These are phyloP conservation scores for Hygrophila difformis DNA, from an alignment of 257 asterid species.

Conservation along the genomic window DNA sequence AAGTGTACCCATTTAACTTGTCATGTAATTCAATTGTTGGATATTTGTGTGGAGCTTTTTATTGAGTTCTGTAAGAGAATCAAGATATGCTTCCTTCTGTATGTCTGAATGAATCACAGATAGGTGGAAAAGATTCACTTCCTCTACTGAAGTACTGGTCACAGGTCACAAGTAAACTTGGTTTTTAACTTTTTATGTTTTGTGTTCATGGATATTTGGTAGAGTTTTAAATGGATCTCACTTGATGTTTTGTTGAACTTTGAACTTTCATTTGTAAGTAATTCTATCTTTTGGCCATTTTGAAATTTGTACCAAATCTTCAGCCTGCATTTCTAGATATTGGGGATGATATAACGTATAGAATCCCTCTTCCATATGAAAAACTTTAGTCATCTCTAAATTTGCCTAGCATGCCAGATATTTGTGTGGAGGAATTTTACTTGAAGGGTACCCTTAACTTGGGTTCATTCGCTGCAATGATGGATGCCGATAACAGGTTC, in stretches of 20 bases:
- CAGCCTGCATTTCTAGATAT: constrained; percentile 87
- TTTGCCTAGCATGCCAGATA: constrained; percentile 74
- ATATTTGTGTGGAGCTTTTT: background rate
- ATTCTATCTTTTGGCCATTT: constrained; percentile 14
- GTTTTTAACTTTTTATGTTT: background rate
- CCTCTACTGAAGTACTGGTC: background rate
- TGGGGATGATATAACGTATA: constrained; percentile 86
- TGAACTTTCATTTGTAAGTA: constrained; percentile 10
- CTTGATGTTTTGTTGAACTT: constrained; percentile 11
- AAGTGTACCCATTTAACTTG: no score
- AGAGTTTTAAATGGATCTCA: constrained; percentile 6
- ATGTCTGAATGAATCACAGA: constrained; percentile 6
- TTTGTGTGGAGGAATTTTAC: constrained; percentile 82
- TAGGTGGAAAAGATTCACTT: constrained; percentile 1
- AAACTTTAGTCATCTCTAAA: constrained; percentile 56
- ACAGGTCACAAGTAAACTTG: background rate
- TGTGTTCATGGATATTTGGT: background rate
- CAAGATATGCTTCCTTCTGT: background rate
- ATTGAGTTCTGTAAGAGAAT: background rate
- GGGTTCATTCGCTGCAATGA: constrained; percentile 91
- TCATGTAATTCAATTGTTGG: no score
- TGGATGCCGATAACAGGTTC: constrained; percentile 67
- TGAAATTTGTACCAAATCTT: constrained; percentile 40
- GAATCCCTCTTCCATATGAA: constrained; percentile 88
- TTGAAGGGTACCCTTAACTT: constrained; percentile 95